These are phyloP conservation scores for Filosporella fistucella DNA, from an alignment of 495 filamentous ascomycete genomes.

Conservation along the genomic window DNA sequence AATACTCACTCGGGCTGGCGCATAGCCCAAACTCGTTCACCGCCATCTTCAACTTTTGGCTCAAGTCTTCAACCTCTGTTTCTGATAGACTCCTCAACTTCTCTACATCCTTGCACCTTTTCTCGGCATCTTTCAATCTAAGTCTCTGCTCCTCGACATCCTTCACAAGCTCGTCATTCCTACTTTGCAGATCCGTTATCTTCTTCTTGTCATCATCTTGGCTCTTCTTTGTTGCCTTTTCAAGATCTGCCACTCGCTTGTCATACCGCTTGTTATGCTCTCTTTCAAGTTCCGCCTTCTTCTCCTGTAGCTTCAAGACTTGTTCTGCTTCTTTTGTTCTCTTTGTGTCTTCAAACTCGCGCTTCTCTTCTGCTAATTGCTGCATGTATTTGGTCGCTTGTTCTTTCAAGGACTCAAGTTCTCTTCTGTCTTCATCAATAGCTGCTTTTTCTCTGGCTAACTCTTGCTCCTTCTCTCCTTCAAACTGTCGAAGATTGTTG, in stretches of 20 bases:
- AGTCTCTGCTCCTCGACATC: constrained; percentile 5
- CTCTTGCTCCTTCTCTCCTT: constrained; percentile 3
- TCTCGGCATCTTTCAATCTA: constrained; percentile 9
- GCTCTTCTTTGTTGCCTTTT: constrained; percentile 9
- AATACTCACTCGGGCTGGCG: constrained; percentile 2
- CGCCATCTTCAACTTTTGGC: constrained; percentile 5
- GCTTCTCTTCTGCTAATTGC: constrained; percentile 7
- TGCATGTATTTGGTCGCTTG: constrained; percentile 1
- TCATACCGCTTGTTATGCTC: constrained; percentile 1
- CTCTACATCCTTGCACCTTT: constrained; percentile 5
- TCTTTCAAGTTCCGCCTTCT: constrained; percentile 1
- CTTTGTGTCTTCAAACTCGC: neutral
- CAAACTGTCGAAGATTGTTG: neutral
- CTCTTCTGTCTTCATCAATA: constrained; percentile 7
- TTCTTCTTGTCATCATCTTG: constrained; percentile 13
- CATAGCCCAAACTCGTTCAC: constrained; percentile 11
- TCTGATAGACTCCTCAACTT: constrained; percentile 3
- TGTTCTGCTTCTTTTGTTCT: constrained; percentile 5
- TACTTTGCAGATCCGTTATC: constrained; percentile 3
- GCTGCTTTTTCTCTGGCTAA: constrained; percentile 6
- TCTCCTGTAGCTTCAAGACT: constrained; percentile 6
- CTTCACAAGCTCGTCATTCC: constrained; percentile 5
- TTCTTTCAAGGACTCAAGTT: neutral
- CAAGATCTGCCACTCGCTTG: constrained; percentile 10
- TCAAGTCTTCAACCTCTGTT: constrained; percentile 3